Conservation (phyloP, 345 rosid species). For the Syzygium grande region DNA sequence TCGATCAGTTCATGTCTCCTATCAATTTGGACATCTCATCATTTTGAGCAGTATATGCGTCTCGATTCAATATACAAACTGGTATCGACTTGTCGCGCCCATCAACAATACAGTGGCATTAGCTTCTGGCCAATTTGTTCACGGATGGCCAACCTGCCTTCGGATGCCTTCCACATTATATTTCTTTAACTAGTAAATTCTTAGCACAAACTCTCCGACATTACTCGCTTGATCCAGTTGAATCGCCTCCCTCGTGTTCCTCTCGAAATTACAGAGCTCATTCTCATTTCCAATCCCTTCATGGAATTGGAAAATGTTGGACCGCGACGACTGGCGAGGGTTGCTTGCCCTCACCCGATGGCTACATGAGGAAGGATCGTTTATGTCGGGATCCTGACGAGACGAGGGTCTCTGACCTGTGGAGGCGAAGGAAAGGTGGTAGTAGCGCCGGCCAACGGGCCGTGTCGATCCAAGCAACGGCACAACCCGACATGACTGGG, state of each 20-base stretch:
- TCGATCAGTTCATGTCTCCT: rapidly evolving
- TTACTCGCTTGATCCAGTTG: background rate
- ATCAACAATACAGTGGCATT: rapidly evolving
- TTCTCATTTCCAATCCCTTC: background rate
- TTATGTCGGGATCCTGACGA: background rate
- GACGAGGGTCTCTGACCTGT: background rate
- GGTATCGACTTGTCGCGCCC: rapidly evolving
- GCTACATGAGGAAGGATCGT: background rate
- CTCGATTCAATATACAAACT: background rate
- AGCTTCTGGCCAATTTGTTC: background rate
- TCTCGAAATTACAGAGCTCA: rapidly evolving
- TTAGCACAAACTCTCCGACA: background rate
- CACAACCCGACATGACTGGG: background rate
- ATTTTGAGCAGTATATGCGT: no score
- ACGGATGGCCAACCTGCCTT: rapidly evolving
- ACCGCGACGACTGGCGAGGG: background rate
- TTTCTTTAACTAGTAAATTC: background rate
- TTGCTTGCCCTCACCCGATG: background rate
- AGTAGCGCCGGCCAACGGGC: background rate
- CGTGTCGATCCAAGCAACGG: background rate
- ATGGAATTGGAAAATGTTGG: rapidly evolving
- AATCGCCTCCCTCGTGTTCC: background rate
- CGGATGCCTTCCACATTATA: background rate
- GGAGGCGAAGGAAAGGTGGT: background rate
- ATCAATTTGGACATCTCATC: background rate